Conservation (phyloP, 2,329 filamentous ascomycete species). For the Arthroderma sp. region DNA sequence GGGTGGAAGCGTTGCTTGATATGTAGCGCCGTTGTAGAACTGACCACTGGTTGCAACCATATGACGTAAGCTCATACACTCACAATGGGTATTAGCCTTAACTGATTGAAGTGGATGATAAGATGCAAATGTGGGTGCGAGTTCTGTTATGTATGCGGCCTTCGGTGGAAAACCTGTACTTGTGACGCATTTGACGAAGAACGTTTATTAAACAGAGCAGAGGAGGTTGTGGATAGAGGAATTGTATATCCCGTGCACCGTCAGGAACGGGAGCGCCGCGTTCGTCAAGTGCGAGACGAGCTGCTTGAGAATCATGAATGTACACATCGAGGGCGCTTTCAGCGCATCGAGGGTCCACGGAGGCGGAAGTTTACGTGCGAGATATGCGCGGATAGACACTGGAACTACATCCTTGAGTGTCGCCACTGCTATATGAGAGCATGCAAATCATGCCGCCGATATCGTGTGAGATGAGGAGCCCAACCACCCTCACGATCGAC, state of each 20-base stretch:
- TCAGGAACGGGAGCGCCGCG: neutral
- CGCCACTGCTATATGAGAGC: constrained; percentile 1
- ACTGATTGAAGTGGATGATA: too few species aligned
- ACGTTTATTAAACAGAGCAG: neutral
- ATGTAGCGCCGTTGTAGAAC: constrained; percentile 45
- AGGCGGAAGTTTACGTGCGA: neutral
- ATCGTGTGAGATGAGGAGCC: too few species aligned
- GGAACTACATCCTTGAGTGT: constrained; percentile 3
- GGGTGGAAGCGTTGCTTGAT: constrained; percentile 66
- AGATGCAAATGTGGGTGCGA: neutral
- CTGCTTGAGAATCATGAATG: constrained; percentile 1
- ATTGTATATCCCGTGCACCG: neutral
- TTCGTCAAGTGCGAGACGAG: constrained; percentile 1
- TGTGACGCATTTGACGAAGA: neutral
- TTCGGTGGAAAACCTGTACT: constrained; percentile 1
- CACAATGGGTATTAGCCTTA: too few species aligned
- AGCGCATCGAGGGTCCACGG: neutral
- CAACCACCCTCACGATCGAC: too few species aligned
- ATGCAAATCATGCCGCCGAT: neutral
- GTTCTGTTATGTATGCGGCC: constrained; percentile 1
- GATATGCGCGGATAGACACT: constrained; percentile 1
- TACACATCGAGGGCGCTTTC: neutral
- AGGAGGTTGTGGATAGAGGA: constrained; percentile 1
- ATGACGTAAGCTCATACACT: constrained; percentile 17
- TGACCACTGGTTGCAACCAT: constrained; percentile 21